A percentile compares a stretch with the other conserved stretches of the same genome.
Evolutionary conservation across 345 rosid genomes (phyloP).

Genomic region (Arabidopsis suecica): DNA sequence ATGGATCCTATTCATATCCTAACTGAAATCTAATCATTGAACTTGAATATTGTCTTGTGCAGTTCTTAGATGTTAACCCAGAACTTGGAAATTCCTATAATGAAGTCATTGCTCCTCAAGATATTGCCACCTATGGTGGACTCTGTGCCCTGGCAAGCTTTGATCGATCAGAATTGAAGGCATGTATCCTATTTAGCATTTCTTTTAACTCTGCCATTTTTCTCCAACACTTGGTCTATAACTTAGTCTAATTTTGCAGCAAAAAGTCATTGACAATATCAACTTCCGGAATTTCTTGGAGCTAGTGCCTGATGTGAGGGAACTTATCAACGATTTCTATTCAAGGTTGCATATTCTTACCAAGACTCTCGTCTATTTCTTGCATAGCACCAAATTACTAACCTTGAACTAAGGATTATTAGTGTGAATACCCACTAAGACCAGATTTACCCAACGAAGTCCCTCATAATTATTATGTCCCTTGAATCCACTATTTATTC

Average conservation of each 20-base stretch:
- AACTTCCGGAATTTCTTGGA: conserved; percentile 95
- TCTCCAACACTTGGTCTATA: conserved; percentile 15
- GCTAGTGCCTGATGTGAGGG: conserved; percentile 98
- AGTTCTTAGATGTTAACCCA: conserved; percentile 95
- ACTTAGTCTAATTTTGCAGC: conserved; percentile 57
- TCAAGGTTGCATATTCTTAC: conserved; percentile 62
- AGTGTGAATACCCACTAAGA: conserved; percentile 4
- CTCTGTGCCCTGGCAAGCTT: conserved; percentile 99
- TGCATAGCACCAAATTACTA: not conserved
- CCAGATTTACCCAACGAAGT: not conserved
- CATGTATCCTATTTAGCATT: conserved; percentile 37
- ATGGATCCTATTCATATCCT: conserved; percentile 16
- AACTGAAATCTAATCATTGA: conserved; percentile 18
- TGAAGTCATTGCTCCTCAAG: conserved; percentile 98
- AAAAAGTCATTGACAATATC: conserved; percentile 90
- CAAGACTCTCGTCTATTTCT: not conserved
- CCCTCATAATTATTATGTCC: not conserved
- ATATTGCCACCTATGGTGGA: conserved; percentile 97
- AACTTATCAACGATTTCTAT: conserved; percentile 94
- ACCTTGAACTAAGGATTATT: not conserved
- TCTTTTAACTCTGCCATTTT: not conserved
- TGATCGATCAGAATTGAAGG: conserved; percentile 95
- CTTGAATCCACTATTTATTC: conserved; percentile 4
- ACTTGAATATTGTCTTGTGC: conserved; percentile 35
- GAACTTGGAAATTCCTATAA: conserved; percentile 84